phyloP scores from a whole-genome alignment of 768 basidiomycete species.

The Chlorophyllum brunneum region DNA sequence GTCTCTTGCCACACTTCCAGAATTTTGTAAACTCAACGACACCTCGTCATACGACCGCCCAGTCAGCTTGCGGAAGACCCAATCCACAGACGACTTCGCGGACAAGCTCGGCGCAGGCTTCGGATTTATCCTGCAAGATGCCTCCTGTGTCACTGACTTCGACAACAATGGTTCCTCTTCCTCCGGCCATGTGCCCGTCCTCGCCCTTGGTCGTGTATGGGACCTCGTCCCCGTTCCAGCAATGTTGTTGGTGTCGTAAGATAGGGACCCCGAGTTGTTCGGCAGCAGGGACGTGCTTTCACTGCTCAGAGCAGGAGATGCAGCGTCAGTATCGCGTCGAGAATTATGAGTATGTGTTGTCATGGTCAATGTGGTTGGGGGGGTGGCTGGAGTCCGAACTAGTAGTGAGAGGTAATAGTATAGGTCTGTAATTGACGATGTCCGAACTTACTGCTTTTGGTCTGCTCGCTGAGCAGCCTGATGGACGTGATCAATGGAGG shows the following conservation, averaged over 20 bases:
- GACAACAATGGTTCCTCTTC: neutral
- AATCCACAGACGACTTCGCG: neutral
- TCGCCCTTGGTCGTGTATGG: neutral
- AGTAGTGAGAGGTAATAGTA: no score
- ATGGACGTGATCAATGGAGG: no score
- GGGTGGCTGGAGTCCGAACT: no score
- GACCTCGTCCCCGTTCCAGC: neutral
- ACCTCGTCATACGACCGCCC: slow-evolving; percentile 9
- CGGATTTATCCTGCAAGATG: neutral
- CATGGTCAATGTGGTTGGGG: neutral
- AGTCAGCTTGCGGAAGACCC: neutral
- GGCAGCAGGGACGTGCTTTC: neutral
- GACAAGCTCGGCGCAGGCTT: neutral
- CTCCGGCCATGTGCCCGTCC: neutral
- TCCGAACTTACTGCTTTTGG: neutral
- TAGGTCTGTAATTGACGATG: no score
- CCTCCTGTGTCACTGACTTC: neutral
- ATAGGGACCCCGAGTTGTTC: neutral
- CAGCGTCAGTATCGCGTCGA: neutral
- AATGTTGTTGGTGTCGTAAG: neutral
- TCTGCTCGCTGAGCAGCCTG: no score
- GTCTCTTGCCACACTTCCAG: slow-evolving; percentile 60
- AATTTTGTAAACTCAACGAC: slow-evolving; percentile 45
- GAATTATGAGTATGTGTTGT: neutral
- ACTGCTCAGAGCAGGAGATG: neutral